Base-by-base conservation (phyloP, 2,329 filamentous ascomycete species). In the Colletotrichum musae region DNA sequence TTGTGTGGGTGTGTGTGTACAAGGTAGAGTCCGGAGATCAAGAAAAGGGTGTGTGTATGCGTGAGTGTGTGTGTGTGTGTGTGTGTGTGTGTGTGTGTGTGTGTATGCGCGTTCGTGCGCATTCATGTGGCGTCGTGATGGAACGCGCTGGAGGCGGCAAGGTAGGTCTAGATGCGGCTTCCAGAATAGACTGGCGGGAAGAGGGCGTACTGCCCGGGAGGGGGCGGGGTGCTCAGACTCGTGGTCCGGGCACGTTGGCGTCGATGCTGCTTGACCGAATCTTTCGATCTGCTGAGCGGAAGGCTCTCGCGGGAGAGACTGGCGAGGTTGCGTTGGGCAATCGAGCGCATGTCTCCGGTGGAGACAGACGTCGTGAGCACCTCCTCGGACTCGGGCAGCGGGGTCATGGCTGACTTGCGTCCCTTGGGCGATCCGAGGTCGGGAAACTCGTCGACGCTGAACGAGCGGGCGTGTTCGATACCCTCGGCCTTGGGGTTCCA, bases 161-260 rank as follows among this genome's bases (percentile, higher is more conserved):
- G 43, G 50, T 45, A 36, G 47, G 58, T 26, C 71, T 73, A 82
- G 52, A 82, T 78, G 15, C 77, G 75, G 59, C 79, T 77, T 26
- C 77, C 76, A 24, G 72, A 76, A 58, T 72, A 72, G 41, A 75
- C 69, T 15, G 75, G 75, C 12, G 84, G 84, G 70, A 85, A 86
- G 15, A 85, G 75, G 47, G 81, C 81, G 71, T 84, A 87, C 70
- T 84, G 84, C 21, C 82, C 83, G n/a, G 84, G 79, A 10, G 83
- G 84, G 6, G 82, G 80, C 9, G 82, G 78, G 32, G 80, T 79
- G 75, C 80, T 82, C 39, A 85, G 73, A 70, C 84, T 86, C 15
- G 84, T 81, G 9, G 85, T 87, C 66, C 83, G 78, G 4, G 85
- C 82, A 12, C 85, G 80, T 18, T 79, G 77, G 39, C 84, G 79